Conservation (phyloP, 495 filamentous ascomycete species). For the Penicillium fimorum region DNA sequence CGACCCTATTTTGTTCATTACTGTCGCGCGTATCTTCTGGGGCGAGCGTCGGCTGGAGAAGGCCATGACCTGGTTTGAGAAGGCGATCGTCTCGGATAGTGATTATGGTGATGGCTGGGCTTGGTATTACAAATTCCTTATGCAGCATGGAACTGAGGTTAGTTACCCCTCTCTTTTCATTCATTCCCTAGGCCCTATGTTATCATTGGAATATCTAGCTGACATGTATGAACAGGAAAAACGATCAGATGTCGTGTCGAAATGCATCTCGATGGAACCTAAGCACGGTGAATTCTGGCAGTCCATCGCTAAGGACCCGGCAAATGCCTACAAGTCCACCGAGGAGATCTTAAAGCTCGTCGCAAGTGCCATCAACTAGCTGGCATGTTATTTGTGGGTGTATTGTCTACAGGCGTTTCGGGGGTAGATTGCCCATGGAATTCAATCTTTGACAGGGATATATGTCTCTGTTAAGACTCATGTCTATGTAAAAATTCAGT, state of each 20-base stretch:
- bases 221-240: slow-evolving; percentile 60
- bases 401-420: slow-evolving; percentile 13
- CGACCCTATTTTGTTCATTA: slow-evolving; percentile 79
- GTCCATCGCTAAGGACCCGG: slow-evolving; percentile 77
- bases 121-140: slow-evolving; percentile 93
- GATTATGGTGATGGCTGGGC: slow-evolving; percentile 94
- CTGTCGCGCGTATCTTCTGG: slow-evolving; percentile 75
- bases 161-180: slow-evolving; percentile 12
- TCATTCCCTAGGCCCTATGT: background rate
- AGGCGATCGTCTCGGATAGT: slow-evolving; percentile 80
- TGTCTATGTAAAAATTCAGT: background rate
- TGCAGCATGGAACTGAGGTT: slow-evolving; percentile 81
- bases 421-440: slow-evolving; percentile 8
- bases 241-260: slow-evolving; percentile 71
- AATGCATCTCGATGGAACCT: slow-evolving; percentile 75
- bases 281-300: slow-evolving; percentile 94
- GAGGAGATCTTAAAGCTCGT: slow-evolving; percentile 85
- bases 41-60: slow-evolving; percentile 80
- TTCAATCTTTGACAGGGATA: slow-evolving; percentile 1
- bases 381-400: background rate
- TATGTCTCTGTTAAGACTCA: background rate
- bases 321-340: slow-evolving; percentile 64
- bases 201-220: slow-evolving; percentile 4
- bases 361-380: slow-evolving; percentile 41
- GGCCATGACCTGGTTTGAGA: slow-evolving; percentile 94